Percentiles rank a stretch among this genome's conserved stretches.
phyloP scores from a whole-genome alignment of 495 filamentous ascomycete genomes.

The Annulohypoxylon nitens region DNA sequence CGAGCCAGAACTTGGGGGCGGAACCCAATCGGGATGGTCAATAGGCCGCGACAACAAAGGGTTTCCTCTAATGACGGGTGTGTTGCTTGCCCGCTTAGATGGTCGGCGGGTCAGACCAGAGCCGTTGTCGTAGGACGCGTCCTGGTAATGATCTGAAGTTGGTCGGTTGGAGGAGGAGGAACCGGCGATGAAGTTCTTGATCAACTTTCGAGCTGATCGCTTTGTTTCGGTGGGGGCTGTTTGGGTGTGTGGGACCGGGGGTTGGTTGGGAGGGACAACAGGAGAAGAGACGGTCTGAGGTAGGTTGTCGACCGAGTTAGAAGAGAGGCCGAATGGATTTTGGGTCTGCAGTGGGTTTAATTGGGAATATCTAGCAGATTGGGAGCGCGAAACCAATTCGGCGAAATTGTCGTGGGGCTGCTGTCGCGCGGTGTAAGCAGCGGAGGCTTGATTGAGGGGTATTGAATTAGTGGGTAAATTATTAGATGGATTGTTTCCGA shows the following conservation, averaged over 20 bases:
- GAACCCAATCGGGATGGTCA: constrained; percentile 57
- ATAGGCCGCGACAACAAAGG: constrained; percentile 49
- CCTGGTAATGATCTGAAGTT: constrained; percentile 54
- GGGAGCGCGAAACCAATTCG: constrained; percentile 53
- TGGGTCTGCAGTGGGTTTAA: constrained; percentile 51
- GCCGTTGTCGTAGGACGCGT: constrained; percentile 58
- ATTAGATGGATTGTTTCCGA: constrained; percentile 40
- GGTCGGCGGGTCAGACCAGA: constrained; percentile 59
- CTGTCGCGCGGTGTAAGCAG: constrained; percentile 47
- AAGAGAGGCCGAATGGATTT: constrained; percentile 43
- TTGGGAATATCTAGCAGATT: constrained; percentile 54
- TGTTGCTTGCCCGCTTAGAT: constrained; percentile 63
- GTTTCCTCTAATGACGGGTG: constrained; percentile 45
- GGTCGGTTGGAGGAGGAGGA: constrained; percentile 52
- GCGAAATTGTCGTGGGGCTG: constrained; percentile 53
- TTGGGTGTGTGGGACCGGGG: constrained; percentile 51
- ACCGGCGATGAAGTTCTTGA: constrained; percentile 61
- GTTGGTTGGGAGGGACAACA: constrained; percentile 45
- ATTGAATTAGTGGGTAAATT: constrained; percentile 48
- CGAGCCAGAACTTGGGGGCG: constrained; percentile 54
- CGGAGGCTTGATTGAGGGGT: constrained; percentile 52
- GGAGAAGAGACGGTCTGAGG: constrained; percentile 52
- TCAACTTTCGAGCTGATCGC: constrained; percentile 60
- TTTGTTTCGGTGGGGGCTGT: constrained; percentile 55
- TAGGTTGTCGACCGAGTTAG: constrained; percentile 58